Evolutionary conservation across 345 rosid genomes (phyloP).

Genomic region (Zanthoxylum bungeanum): DNA sequence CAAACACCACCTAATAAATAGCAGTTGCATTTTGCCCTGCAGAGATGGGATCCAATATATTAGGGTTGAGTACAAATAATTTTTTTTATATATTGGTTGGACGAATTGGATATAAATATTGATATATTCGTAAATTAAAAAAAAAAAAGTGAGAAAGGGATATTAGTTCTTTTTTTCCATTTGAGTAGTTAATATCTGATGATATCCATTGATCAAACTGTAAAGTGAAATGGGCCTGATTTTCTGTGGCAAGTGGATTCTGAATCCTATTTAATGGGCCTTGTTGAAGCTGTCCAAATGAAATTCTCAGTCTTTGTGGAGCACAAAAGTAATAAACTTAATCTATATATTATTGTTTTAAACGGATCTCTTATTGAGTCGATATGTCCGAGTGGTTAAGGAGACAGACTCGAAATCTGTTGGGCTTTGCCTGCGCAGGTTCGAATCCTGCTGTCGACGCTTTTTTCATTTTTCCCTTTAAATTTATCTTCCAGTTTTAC

Average conservation of each 20-base stretch:
- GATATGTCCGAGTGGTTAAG: conserved; percentile 99
- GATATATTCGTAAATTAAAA: too few species aligned
- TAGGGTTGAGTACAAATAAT: too few species aligned
- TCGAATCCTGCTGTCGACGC: conserved; percentile 99
- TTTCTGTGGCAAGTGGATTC: not conserved
- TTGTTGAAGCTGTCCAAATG: not conserved
- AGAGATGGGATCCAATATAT: too few species aligned
- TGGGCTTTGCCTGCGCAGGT: conserved; percentile 99
- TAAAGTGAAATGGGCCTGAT: not conserved
- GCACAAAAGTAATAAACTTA: not conserved
- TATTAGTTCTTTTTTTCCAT: too few species aligned
- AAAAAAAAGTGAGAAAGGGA: too few species aligned
- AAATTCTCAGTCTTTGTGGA: not conserved
- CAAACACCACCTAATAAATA: too few species aligned
- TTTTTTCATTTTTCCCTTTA: not conserved
- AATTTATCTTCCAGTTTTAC: too few species aligned
- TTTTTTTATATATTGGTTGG: too few species aligned
- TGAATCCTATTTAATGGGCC: not conserved
- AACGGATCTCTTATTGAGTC: not conserved
- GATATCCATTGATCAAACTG: too few species aligned
- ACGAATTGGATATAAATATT: too few species aligned
- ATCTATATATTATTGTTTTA: accelerated
- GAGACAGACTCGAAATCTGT: conserved; percentile 99
- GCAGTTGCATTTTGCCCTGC: too few species aligned
- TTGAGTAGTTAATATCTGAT: too few species aligned